Percentiles rank a stretch among this genome's conserved stretches.
Evolutionary conservation across 2,329 filamentous ascomycete species (phyloP).

Genomic region (Fusarium austroafricanum): DNA sequence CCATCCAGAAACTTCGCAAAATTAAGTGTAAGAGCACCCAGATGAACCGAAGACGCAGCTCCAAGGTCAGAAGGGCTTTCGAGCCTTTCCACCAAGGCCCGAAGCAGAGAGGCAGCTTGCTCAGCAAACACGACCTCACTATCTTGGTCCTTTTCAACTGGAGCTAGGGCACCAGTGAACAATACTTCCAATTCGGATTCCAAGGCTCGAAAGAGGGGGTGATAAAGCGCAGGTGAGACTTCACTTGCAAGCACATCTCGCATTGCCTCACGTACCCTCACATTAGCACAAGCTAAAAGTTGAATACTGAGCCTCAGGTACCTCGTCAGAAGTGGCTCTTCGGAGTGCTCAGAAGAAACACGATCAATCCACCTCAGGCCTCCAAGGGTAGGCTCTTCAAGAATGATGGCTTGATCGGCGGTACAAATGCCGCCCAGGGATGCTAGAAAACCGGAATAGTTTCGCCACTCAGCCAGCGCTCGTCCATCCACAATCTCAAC

Average conservation of each 20-base stretch:
- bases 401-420: constrained; percentile 65
- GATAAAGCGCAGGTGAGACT: constrained; percentile 70
- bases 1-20: constrained; percentile 75
- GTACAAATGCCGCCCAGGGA: constrained; percentile 75
- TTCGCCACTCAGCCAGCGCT: constrained; percentile 73
- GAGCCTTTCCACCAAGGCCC: constrained; percentile 71
- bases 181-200: constrained; percentile 73
- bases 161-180: constrained; percentile 67
- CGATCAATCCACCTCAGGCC: constrained; percentile 74
- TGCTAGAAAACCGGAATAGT: constrained; percentile 75
- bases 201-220: constrained; percentile 72
- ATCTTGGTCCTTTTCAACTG: constrained; percentile 65
- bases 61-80: constrained; percentile 72
- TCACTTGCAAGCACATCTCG: constrained; percentile 75
- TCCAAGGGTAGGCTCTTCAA: constrained; percentile 68
- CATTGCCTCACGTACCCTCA: constrained; percentile 74
- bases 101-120: constrained; percentile 72
- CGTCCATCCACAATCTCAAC: constrained; percentile 66
- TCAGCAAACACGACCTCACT: constrained; percentile 74
- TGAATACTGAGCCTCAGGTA: constrained; percentile 74
- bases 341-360: constrained; percentile 67
- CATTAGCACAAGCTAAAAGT: constrained; percentile 71
- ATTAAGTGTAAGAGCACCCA: constrained; percentile 72
- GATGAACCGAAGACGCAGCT: constrained; percentile 71
- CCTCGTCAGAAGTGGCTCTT: constrained; percentile 69